These are phyloP conservation scores for Phytophthora pluvialis DNA, from an alignment of 352 stramenopile genomes.

Conservation along the genomic window DNA sequence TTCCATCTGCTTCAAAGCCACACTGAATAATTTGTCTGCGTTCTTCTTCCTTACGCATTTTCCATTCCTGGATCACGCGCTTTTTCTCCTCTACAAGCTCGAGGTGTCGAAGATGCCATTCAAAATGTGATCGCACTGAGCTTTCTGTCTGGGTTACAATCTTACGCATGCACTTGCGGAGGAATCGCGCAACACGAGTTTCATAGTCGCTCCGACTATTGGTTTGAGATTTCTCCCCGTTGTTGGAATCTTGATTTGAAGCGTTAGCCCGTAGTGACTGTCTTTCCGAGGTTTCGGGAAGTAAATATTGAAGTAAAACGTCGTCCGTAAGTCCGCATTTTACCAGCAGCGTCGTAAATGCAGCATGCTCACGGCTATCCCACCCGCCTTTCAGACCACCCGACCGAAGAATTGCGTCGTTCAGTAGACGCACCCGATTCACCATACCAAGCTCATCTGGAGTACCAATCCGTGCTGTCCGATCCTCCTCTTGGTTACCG, in stretches of 20 bases:
- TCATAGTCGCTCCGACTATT: constrained; percentile 42
- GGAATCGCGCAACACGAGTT: constrained; percentile 46
- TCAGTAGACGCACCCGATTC: constrained; percentile 52
- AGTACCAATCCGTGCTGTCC: not conserved
- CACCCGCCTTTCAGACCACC: constrained; percentile 63
- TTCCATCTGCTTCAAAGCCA: constrained; percentile 38
- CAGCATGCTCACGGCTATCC: constrained; percentile 60
- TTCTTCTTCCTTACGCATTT: constrained; percentile 52
- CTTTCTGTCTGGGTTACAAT: constrained; percentile 62
- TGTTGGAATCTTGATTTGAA: constrained; percentile 20
- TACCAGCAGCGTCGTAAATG: constrained; percentile 51
- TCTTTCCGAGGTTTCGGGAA: not conserved
- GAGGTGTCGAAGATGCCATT: constrained; percentile 72
- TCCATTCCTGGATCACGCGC: constrained; percentile 61
- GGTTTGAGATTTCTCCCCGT: constrained; percentile 2
- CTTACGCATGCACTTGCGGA: constrained; percentile 58
- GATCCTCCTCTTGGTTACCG: constrained; percentile 16
- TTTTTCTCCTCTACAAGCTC: constrained; percentile 69
- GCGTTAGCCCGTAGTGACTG: not conserved
- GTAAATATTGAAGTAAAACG: constrained; percentile 41
- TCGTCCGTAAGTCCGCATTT: constrained; percentile 58
- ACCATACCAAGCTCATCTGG: constrained; percentile 47
- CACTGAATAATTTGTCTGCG: constrained; percentile 50
- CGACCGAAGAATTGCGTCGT: constrained; percentile 60
- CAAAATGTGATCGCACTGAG: constrained; percentile 64